These are phyloP conservation scores for Pleurotus platypus DNA, from an alignment of 768 basidiomycete species.

Conservation along the genomic window DNA sequence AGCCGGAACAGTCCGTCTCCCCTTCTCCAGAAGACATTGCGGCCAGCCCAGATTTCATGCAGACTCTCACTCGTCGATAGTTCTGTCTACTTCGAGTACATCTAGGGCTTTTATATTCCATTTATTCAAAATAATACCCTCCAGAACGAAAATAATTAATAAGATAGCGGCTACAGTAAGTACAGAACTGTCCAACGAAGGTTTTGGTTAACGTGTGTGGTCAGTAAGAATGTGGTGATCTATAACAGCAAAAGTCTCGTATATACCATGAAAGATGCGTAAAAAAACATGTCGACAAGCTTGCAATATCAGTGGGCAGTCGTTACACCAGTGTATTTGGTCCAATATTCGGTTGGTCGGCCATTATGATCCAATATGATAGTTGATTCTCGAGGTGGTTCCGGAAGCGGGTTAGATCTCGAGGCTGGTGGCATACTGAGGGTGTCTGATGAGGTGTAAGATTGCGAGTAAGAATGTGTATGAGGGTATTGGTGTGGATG, in stretches of 20 bases:
- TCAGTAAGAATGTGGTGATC: neutral
- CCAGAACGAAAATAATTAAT: slow-evolving; percentile 4
- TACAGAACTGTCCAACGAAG: slow-evolving; percentile 4
- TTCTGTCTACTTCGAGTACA: neutral
- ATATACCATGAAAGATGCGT: neutral
- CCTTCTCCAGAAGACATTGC: slow-evolving; percentile 3
- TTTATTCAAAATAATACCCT: slow-evolving; percentile 2
- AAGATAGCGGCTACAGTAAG: slow-evolving; percentile 5
- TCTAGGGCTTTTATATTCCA: too few relatives aligned
- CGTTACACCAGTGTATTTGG: slow-evolving; percentile 51
- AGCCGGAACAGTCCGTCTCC: slow-evolving; percentile 19
- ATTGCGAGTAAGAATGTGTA: slow-evolving; percentile 3
- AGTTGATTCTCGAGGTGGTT: slow-evolving; percentile 60
- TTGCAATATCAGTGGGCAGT: slow-evolving; percentile 31
- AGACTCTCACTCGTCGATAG: slow-evolving; percentile 2
- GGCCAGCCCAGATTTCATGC: slow-evolving; percentile 3
- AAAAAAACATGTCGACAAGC: neutral
- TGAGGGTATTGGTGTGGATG: slow-evolving; percentile 8
- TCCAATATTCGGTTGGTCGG: slow-evolving; percentile 58
- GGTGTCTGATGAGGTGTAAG: neutral
- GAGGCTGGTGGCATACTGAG: slow-evolving; percentile 9
- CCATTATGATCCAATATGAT: slow-evolving; percentile 25
- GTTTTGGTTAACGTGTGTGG: neutral
- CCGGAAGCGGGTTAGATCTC: slow-evolving; percentile 60
- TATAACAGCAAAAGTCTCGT: neutral